Base-by-base conservation (phyloP, 2,329 filamentous ascomycete genomes). In the Diplodia seriata region DNA sequence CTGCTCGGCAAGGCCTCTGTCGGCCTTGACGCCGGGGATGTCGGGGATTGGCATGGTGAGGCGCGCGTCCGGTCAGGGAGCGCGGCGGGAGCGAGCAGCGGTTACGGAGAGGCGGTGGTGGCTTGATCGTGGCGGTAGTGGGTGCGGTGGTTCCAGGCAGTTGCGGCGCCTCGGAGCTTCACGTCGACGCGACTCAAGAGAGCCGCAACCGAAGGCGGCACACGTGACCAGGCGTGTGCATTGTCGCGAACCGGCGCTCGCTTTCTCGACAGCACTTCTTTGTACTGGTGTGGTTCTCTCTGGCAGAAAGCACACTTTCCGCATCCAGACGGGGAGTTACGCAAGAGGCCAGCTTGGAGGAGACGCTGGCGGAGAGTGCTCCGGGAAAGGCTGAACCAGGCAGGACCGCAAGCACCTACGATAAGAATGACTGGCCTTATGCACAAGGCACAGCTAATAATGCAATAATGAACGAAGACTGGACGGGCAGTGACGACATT, bases 1-100 rank as follows among this genome's bases (percentile, higher is more conserved):
- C 20, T 81, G 75, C 57, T 82, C 59, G 20, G 72, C 75, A 47
- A 74, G 71, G 4, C 70, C 68, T 26, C 29, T 51, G 8, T 49
- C 29, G 40, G 67, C 67, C 36, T 68, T 68, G 29, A 59, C 47
- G 51, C 67, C 67, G 18, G 67, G 67, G 15, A 68, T 68, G 11
- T 57, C 38, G 53, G 67, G 67, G 33, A 68, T 68, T 20, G 66
- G 66, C 66, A 68, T 68, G 7, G 64, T 59, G 40, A n/a, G 43
- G 36, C 33, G 43, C 59, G 59, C 59, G 59, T 63, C 59, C 59
- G 47, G 47, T 51, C 59, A 63, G 59, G 31, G 59, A 26, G 59
- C 59, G 59, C 59, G 47, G 50, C 33, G 33, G 59, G 43, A 14
- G 59, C 59, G 59, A 33, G 33, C 29, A 54, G 51, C 51, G 33